Evolutionary conservation across 1,139 yeast species (phyloP), one percentile per base, ranked within the genome.

Genomic region (Sugiyamaella japonica): DNA sequence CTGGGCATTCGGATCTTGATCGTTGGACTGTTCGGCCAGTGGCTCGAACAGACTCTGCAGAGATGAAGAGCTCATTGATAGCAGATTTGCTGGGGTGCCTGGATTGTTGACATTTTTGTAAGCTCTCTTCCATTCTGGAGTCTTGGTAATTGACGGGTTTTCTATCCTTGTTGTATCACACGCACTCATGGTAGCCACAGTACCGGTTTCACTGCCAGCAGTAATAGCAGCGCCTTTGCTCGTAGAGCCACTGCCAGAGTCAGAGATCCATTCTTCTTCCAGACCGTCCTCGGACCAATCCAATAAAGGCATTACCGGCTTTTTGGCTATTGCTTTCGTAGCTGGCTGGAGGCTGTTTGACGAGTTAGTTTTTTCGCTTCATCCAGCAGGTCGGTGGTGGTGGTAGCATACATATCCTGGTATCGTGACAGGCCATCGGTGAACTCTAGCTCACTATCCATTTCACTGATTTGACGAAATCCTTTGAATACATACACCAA

Each of bases 121-220:
- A 16, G 56, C 57, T 17, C 53, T 49, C 42, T 56, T 56, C 57
- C 59, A 59, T 44, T 56, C 56, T 5, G 59, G 58, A 8, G 57
- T 54, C 8, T 44, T 37, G 17, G 25, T 44, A 12, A 23, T 40
- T 31, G 55, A 49, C 17, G 36, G 25, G 20, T 31, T 17, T 40
- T 52, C 56, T 39, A 40, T 17, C 36, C 32, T 36, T 20, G 53
- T 53, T 8, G 56, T 53, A 41, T 50, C 37, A 28, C 13, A 44
- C 25, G 25, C 25, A n/a, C 17, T 17, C 6, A 5, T 12, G n/a
- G 50, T 9, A 20, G 10, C 31, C 10, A 44, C 15, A 20, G 31
- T 44, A 17, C 40, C 31, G 39, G 4, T 7, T 23, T 7, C 36
- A 10, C 17, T 13, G 8, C 16, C 36, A 25, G 12, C 13, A 10